Evolutionary conservation across 495 filamentous ascomycete species (phyloP), one percentile per base, ranked within the genome.

Genomic region (Darksidea phi): DNA sequence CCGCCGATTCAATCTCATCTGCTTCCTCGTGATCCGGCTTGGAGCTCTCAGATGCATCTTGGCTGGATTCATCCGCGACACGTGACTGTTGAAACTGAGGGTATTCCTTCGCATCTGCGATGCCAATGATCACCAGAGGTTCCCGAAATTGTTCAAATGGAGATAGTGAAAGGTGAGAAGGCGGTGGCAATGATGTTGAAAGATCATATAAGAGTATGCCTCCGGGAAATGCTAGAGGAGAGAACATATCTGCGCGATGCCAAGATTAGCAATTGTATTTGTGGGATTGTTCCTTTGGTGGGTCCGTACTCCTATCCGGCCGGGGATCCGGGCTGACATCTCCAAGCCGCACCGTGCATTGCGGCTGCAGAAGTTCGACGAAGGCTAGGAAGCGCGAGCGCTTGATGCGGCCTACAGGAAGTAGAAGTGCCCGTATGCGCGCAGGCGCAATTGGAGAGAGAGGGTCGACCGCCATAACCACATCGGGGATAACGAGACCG

Each of bases 191-290:
- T 61, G 89, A 87, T 50, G 87, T 90, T 38, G 88, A 86, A 53
- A 97, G 79, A 71, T 96, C 88, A 80, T 95, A 97, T 61, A 97
- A 82, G 64, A 99, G 87, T 63, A 86, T 84, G 54, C 94, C 94
- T 59, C 84, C 84, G 8, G 93, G 93, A 72, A 95, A 97, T 1
- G 90, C 91, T 64, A 95, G 78, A 24, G 94, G 94, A 43, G 91
- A 95, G 72, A 98, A 96, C 86, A 95, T 92, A 69, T 91, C 92
- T 96, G 70, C n/a, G 25, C 4, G 42, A 45, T 45, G 38, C 25
- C 53, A 45, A 51, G 61, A 57, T 65, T 32, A 59, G 69, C 79
- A 59, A 80, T 74, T 59, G 61, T 17, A 43, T 56, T 32, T 38
- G 49, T 28, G 28, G 36, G 43, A 15, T 26, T 18, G 10, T 12